Evolutionary conservation across 208 protist genomes (phyloP), one percentile per base, ranked within the genome.

Genomic region (Crithidia bombi): DNA sequence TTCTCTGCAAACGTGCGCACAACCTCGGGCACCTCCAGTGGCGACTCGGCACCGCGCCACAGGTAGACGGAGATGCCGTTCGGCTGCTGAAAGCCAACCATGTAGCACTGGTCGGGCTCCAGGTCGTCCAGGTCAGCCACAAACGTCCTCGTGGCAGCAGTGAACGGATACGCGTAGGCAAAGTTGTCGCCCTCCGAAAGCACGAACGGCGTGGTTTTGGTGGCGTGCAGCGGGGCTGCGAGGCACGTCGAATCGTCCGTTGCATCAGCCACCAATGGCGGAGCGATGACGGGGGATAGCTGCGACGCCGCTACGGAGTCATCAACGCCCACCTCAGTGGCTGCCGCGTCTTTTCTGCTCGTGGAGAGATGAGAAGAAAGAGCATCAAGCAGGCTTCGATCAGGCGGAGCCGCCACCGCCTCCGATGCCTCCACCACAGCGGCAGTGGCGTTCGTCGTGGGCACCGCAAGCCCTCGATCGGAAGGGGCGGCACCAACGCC

Each of bases 71-170:
- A 71, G 38, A 65, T 79, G 12, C 63, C 56, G 11, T 43, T 51
- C 6, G 57, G 71, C 35, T 63, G 50, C 17, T 84, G 85, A 26
- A 90, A 67, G 54, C 82, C 58, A 38, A 91, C 65, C 11, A 68
- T 77, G 75, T 92, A 94, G 71, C 79, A 85, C 43, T 64, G 25
- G 25, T 79, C 72, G 11, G 78, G 25, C 32, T 80, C 73, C 33
- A 94, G 75, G 67, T 94, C 89, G 6, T 79, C 73, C 11, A 89
- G 49, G 43, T 82, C 73, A n/a, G 82, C 35, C 28, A 89, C 63
- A 7, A 79, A 36, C 10, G 46, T 65, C 17, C 79, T 51, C 0
- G 69, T 69, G 3, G 66, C 35, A 1, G 61, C 67, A 2, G 44
- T 78, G 66, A 92, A 92, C 1, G 86, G 86, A 49, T 85, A 92